Evolutionary conservation across 441 rosid genomes (phyloP).

Genomic region (Capsella rubella): DNA sequence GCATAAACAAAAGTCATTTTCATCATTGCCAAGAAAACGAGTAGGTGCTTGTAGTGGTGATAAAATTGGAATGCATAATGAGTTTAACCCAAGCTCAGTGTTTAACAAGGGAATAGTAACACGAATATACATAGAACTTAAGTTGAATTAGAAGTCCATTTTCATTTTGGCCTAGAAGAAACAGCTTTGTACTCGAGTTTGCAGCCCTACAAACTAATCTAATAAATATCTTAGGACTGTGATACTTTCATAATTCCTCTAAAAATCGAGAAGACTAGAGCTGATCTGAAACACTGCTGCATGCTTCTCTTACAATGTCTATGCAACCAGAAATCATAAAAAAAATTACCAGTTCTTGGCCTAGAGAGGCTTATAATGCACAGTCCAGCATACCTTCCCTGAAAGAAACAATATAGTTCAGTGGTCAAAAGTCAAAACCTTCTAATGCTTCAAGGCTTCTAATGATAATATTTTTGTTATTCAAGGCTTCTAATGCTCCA

Average conservation of each 20-base stretch:
- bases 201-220: background rate
- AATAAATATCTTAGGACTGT: conserved; percentile 2
- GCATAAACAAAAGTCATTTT: conserved; percentile 37
- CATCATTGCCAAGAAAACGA: conserved; percentile 27
- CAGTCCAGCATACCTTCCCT: conserved; percentile 97
- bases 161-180: background rate
- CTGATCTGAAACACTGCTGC: background rate
- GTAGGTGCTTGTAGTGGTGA: conserved; percentile 2
- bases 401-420: too few relatives aligned
- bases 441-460: too few relatives aligned
- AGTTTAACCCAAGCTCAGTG: background rate
- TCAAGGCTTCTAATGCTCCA: conserved; percentile 39
- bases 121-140: background rate
- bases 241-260: background rate
- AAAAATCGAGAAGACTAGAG: background rate
- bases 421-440: too few relatives aligned
- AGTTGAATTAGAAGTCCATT: background rate
- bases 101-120: background rate
- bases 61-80: background rate
- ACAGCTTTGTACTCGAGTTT: conserved; percentile 16
- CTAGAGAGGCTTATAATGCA: conserved; percentile 99
- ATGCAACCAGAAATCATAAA: conserved; percentile 1
- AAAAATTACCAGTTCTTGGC: conserved; percentile 83
- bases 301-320: conserved; percentile 2
- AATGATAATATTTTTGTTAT: conserved; percentile 1